These are phyloP conservation scores for Elsinoe necatrix DNA, from an alignment of 2,329 filamentous ascomycete genomes.

Conservation along the genomic window DNA sequence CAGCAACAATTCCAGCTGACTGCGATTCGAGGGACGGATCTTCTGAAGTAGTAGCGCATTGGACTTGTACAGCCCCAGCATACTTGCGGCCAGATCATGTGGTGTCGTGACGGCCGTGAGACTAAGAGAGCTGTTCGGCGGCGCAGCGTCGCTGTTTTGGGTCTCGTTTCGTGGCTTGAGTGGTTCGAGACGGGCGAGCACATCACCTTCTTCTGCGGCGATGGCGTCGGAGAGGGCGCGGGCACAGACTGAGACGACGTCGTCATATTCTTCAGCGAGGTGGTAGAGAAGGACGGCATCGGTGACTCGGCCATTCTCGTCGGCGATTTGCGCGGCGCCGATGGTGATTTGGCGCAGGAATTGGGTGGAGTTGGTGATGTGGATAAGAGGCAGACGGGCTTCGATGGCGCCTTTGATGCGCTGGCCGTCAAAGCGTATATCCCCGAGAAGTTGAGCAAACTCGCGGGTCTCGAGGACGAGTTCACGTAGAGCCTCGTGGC, in stretches of 20 bases:
- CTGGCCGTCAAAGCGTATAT: slow-evolving; percentile 77
- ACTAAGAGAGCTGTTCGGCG: slow-evolving; percentile 51
- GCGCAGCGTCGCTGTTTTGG: slow-evolving; percentile 26
- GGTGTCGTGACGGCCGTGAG: slow-evolving; percentile 62
- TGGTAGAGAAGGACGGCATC: slow-evolving; percentile 94
- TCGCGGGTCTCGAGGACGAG: slow-evolving; percentile 94
- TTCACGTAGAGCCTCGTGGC: slow-evolving; percentile 86
- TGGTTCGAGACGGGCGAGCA: slow-evolving; percentile 67
- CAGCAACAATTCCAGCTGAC: slow-evolving; percentile 52
- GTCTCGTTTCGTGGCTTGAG: slow-evolving; percentile 58
- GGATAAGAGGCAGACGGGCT: slow-evolving; percentile 72
- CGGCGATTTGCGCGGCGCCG: slow-evolving; percentile 83
- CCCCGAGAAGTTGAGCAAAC: slow-evolving; percentile 86
- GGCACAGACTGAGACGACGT: slow-evolving; percentile 83
- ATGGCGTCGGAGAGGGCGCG: slow-evolving; percentile 84
- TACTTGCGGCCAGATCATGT: slow-evolving; percentile 52
- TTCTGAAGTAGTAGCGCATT: slow-evolving; percentile 53
- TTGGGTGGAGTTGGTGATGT: slow-evolving; percentile 67
- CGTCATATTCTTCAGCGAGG: slow-evolving; percentile 89
- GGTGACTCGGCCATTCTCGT: slow-evolving; percentile 86
- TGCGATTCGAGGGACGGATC: slow-evolving; percentile 50
- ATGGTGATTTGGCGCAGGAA: slow-evolving; percentile 88
- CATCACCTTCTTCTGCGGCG: slow-evolving; percentile 74
- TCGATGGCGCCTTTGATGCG: slow-evolving; percentile 83
- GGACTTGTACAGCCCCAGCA: slow-evolving; percentile 53